These are phyloP conservation scores for Arthrobotrys entomopaga DNA, from an alignment of 2,329 filamentous ascomycete genomes.

Conservation along the genomic window DNA sequence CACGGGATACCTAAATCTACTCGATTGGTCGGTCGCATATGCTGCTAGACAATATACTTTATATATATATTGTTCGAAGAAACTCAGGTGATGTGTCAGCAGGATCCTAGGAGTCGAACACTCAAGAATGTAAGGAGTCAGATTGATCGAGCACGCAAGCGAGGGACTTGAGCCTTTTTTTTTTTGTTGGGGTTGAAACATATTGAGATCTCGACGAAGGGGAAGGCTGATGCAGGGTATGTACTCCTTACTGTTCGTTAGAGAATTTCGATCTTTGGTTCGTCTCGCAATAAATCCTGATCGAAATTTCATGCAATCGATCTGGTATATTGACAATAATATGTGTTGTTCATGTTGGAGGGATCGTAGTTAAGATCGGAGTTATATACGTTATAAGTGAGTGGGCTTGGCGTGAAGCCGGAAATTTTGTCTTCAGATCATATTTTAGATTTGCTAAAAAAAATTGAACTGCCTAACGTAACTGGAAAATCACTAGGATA, in stretches of 20 bases:
- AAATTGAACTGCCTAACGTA: not conserved
- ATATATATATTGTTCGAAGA: not conserved
- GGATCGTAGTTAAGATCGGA: not conserved
- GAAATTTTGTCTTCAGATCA: slow-evolving; percentile 13
- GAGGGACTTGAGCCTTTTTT: not conserved
- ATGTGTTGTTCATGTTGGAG: slow-evolving; percentile 13
- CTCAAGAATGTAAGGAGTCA: not conserved
- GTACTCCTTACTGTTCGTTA: not conserved
- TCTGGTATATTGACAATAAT: not conserved
- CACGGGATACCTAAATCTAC: not conserved
- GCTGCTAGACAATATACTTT: not conserved
- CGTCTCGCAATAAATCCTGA: not conserved
- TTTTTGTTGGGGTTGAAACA: not conserved
- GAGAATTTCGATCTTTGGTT: no score
- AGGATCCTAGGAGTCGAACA: not conserved
- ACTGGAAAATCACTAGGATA: no score
- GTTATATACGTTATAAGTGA: not conserved
- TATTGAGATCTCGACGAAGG: no score
- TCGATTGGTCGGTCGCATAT: not conserved
- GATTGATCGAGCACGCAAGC: no score
- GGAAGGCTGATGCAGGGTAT: slow-evolving; percentile 12
- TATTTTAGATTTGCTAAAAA: not conserved
- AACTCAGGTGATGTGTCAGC: not conserved
- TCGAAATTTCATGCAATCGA: not conserved
- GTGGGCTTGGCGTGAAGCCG: not conserved